Conservation (phyloP, 345 rosid species). For the Populus davidiana region DNA sequence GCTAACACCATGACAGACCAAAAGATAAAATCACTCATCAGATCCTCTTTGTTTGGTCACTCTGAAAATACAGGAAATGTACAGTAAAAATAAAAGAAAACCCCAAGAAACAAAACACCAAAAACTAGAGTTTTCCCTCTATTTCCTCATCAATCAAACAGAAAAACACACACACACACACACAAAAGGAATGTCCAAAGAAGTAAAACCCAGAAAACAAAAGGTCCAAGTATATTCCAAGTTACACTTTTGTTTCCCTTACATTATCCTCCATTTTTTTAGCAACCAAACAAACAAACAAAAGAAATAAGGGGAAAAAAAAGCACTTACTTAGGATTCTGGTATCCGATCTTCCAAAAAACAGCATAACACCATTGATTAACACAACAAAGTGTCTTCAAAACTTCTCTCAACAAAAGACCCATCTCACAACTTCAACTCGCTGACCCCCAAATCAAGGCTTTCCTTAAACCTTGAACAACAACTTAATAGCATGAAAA, state of each 20-base stretch:
- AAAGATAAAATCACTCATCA: neutral
- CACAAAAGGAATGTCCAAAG: neutral
- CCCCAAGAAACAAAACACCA: neutral
- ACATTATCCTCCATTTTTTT: neutral
- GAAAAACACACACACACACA: neutral
- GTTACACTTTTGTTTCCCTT: neutral
- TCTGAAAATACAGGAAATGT: neutral
- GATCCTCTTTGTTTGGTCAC: slow-evolving; percentile 4
- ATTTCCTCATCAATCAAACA: slow-evolving; percentile 22
- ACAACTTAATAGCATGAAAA: slow-evolving; percentile 12
- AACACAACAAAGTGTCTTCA: slow-evolving; percentile 67
- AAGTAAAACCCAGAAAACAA: neutral
- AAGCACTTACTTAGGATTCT: slow-evolving; percentile 66
- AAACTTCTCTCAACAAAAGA: slow-evolving; percentile 61
- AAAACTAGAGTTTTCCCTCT: neutral
- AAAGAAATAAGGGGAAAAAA: neutral
- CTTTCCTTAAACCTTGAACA: slow-evolving; percentile 15
- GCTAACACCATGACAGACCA: neutral
- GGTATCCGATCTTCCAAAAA: slow-evolving; percentile 95
- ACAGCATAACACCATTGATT: slow-evolving; percentile 89
- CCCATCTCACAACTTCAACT: slow-evolving; percentile 48
- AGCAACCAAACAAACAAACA: neutral
- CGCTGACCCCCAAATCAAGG: neutral
- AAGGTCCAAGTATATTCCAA: no score
- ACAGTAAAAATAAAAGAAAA: neutral